Percentiles rank a stretch among this genome's conserved stretches.
These are phyloP conservation scores for Globisporangium perplexum DNA, from an alignment of 352 stramenopile genomes.

Conservation along the genomic window DNA sequence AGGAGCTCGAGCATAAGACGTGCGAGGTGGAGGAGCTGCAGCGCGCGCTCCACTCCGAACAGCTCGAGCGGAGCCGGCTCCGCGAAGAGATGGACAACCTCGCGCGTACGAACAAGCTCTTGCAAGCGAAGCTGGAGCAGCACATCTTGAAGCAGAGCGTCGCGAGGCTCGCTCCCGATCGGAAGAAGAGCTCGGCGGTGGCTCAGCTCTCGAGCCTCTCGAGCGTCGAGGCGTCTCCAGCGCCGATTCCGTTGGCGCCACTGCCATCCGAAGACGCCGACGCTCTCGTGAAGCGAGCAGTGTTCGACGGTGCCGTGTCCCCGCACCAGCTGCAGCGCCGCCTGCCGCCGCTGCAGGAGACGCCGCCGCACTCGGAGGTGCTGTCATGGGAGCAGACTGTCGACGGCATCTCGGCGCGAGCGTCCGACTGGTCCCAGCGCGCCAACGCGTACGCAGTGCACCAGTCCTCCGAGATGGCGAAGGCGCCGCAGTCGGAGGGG, in stretches of 20 bases:
- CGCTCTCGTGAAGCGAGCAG: constrained; percentile 4
- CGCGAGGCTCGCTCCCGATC: constrained; percentile 19
- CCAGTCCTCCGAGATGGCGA: not conserved
- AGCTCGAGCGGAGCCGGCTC: constrained; percentile 24
- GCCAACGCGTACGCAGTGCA: not conserved
- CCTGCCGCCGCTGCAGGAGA: not conserved
- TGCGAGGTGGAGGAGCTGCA: constrained; percentile 40
- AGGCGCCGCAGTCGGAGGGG: not conserved
- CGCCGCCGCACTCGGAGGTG: not conserved
- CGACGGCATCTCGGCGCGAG: no score
- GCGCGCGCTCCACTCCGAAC: constrained; percentile 23
- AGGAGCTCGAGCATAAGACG: constrained; percentile 52
- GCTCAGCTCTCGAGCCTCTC: not conserved
- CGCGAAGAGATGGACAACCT: constrained; percentile 43
- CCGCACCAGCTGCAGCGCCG: not conserved
- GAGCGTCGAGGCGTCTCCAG: not conserved
- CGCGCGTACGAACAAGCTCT: constrained; percentile 49
- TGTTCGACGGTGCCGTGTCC: not conserved
- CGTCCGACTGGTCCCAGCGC: not conserved
- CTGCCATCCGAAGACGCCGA: no score
- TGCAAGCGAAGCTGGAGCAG: constrained; percentile 55
- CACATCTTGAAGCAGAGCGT: constrained; percentile 63
- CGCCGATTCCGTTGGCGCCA: no score
- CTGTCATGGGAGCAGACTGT: no score
- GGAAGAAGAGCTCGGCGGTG: constrained; percentile 11